Evolutionary conservation across 768 basidiomycete species (phyloP), one percentile per base, ranked within the genome.

Genomic region (Leccinum incarnatum): DNA sequence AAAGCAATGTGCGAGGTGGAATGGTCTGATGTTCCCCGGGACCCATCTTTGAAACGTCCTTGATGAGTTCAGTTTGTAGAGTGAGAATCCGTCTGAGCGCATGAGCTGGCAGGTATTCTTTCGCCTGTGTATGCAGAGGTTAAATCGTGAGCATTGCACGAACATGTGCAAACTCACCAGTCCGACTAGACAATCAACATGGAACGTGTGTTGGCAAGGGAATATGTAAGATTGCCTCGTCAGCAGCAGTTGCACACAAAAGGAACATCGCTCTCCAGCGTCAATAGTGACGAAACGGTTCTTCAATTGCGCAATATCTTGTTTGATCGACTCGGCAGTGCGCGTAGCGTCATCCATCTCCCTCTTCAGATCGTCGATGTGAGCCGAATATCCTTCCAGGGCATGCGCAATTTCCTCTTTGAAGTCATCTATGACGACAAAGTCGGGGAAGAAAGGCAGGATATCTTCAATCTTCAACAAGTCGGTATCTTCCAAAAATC

Each of bases 391-490:
- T 2, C 91, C 91, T 70, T 99, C 96, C 63, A 99, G 77, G 0
- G 97, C 97, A 60, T 88, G 88, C 52, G 95, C 96, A 63, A 98
- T 98, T 75, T 98, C 96, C 66, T 96, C 92, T 73, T 99, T 99
- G 83, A 99, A 98, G 71, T 98, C 97, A 70, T 98, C 97, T 64
- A 99, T 98, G 59, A 98, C 92, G 12, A 96, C 94, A 70, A 99
- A 99, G 75, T 98, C 96, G 2, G 97, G 96, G 86, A 99, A 98
- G 86, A 98, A 99, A 5, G 97, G 97, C 17, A 99, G 77, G 61
- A 99, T 97, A 69, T 99, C 97, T 70, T 99, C 97, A 63, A 99
- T 96, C 75, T 98, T 98, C 69, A 99, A 84, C 36, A 98, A 76
- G 65, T 93, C 88, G 0, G 97, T 96, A 62, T 93, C 88, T 71